Evolutionary conservation across 352 stramenopile genomes (phyloP).

Genomic region (Globisporangium uncinulatum): DNA sequence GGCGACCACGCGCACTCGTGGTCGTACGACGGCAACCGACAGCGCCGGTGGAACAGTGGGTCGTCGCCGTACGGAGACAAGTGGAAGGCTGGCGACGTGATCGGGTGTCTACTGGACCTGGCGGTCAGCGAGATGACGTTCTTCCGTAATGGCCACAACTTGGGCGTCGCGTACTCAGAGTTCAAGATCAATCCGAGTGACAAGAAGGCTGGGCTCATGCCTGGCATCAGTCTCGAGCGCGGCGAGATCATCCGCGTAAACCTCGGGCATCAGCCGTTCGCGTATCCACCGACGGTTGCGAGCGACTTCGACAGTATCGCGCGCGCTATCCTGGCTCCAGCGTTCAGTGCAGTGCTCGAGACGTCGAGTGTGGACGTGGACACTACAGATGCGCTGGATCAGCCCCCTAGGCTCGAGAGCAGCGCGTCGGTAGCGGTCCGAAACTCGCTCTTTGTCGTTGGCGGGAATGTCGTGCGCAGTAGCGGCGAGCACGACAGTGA

Average conservation of each 20-base stretch:
- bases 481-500: not conserved
- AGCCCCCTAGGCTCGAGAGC: conserved; percentile 39
- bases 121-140: conserved; percentile 80
- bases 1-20: conserved; percentile 90
- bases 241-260: conserved; percentile 87
- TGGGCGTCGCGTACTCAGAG: conserved; percentile 73
- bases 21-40: conserved; percentile 91
- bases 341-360: conserved; percentile 34
- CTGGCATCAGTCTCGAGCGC: conserved; percentile 81
- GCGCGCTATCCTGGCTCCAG: conserved; percentile 40
- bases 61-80: conserved; percentile 87
- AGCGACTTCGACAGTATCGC: conserved; percentile 65
- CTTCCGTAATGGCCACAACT: conserved; percentile 83
- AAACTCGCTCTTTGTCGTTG: conserved; percentile 72
- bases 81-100: conserved; percentile 89
- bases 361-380: conserved; percentile 8
- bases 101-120: conserved; percentile 87
- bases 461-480: conserved; percentile 29
- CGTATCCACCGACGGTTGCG: conserved; percentile 53
- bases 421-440: conserved; percentile 51
- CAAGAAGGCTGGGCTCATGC: conserved; percentile 66
- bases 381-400: not conserved
- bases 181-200: conserved; percentile 45
- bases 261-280: conserved; percentile 74
- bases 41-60: conserved; percentile 89